A percentile compares a stretch with the other conserved stretches of the same genome.
Conservation (phyloP, 2,329 filamentous ascomycete genomes). For the Stylonectria norvegica region DNA sequence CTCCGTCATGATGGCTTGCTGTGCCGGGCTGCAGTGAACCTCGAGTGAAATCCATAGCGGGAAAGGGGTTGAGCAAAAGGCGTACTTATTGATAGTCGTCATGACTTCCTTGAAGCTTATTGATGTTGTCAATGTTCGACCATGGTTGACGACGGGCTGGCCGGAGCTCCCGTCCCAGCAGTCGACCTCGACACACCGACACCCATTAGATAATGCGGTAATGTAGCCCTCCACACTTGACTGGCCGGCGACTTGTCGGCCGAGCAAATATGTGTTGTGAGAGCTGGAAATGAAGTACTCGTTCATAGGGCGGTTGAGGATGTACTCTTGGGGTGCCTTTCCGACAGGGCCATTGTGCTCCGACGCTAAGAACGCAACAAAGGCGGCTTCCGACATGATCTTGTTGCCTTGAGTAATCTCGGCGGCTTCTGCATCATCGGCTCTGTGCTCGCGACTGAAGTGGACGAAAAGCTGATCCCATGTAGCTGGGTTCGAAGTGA, state of each 20-base stretch:
- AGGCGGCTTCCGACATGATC: slow-evolving; percentile 72
- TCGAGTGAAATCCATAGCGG: slow-evolving; percentile 94
- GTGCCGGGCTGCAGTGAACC: slow-evolving; percentile 81
- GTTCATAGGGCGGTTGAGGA: slow-evolving; percentile 80
- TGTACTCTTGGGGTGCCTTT: slow-evolving; percentile 56
- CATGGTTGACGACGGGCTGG: slow-evolving; percentile 85
- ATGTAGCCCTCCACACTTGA: slow-evolving; percentile 97
- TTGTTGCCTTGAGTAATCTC: slow-evolving; percentile 44
- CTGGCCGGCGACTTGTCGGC: slow-evolving; percentile 81
- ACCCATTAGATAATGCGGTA: slow-evolving; percentile 79
- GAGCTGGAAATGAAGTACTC: slow-evolving; percentile 99
- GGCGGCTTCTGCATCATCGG: slow-evolving; percentile 41
- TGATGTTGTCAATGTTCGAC: slow-evolving; percentile 80
- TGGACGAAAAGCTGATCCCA: slow-evolving; percentile 74
- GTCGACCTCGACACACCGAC: slow-evolving; percentile 94
- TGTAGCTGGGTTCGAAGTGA: slow-evolving; percentile 59
- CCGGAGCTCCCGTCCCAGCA: slow-evolving; percentile 94
- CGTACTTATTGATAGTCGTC: slow-evolving; percentile 89
- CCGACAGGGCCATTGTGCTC: slow-evolving; percentile 66
- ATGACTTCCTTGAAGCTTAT: slow-evolving; percentile 91
- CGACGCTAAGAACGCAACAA: slow-evolving; percentile 75
- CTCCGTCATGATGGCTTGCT: slow-evolving; percentile 84
- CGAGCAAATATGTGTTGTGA: slow-evolving; percentile 95
- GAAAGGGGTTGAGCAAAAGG: slow-evolving; percentile 81
- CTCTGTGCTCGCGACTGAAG: slow-evolving; percentile 58